phyloP scores from a whole-genome alignment of 768 basidiomycete genomes.

The Leccinellum albellum region DNA sequence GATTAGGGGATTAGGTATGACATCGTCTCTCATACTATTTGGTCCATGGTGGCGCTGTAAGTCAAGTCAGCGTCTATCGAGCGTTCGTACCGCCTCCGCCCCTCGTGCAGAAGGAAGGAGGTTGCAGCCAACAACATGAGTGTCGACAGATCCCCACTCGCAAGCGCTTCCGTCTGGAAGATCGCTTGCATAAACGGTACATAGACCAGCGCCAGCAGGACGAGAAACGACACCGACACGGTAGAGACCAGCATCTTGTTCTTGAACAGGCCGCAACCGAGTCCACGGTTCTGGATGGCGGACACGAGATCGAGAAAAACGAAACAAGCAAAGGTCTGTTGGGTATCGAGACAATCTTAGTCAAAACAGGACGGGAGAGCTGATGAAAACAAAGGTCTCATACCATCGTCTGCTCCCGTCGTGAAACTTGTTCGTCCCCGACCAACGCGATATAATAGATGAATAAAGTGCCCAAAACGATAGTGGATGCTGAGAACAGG shows the following conservation, averaged over 20 bases:
- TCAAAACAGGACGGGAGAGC: neutral
- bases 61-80: slow-evolving; percentile 50
- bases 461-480: slow-evolving; percentile 84
- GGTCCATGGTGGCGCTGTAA: slow-evolving; percentile 50
- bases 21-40: slow-evolving; percentile 48
- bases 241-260: slow-evolving; percentile 91
- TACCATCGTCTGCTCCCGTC: slow-evolving; percentile 95
- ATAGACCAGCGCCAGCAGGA: slow-evolving; percentile 84
- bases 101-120: slow-evolving; percentile 74
- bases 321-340: slow-evolving; percentile 90
- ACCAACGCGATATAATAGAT: slow-evolving; percentile 75
- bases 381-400: slow-evolving; percentile 24
- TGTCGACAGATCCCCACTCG: slow-evolving; percentile 60
- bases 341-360: neutral
- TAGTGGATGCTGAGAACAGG: slow-evolving; percentile 89
- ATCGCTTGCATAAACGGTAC: slow-evolving; percentile 86
- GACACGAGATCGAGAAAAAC: slow-evolving; percentile 97
- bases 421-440: slow-evolving; percentile 77
- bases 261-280: slow-evolving; percentile 76
- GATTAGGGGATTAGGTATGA: neutral
- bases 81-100: slow-evolving; percentile 73
- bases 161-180: slow-evolving; percentile 89
- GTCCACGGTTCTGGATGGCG: slow-evolving; percentile 89
- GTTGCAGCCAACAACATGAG: slow-evolving; percentile 63
- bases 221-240: slow-evolving; percentile 79